Conservation (phyloP, 225 moss, liverwort and hornwort species). For the Straminergon stramineum region DNA sequence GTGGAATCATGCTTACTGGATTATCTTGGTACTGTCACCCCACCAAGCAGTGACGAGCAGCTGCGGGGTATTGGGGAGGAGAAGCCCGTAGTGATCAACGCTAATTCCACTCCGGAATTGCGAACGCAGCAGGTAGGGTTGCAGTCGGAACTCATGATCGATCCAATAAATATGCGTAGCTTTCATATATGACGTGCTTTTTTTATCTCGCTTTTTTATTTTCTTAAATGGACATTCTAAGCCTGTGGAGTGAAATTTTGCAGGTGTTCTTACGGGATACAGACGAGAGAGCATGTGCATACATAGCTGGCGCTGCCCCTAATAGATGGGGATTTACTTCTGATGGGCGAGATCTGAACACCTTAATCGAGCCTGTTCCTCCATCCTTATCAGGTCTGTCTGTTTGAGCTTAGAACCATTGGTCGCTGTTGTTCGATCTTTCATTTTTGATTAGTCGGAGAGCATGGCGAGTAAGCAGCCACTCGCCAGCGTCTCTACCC, state of each 20-base stretch:
- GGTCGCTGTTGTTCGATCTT: not conserved
- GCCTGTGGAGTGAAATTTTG: not conserved
- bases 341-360: slow-evolving; percentile 92
- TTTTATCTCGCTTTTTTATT: not conserved
- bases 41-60: slow-evolving; percentile 35
- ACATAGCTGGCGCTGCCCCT: slow-evolving; percentile 96
- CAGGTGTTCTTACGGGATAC: slow-evolving; percentile 96
- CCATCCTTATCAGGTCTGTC: slow-evolving; percentile 78
- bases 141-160: not conserved
- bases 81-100: slow-evolving; percentile 80
- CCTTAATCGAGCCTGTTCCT: slow-evolving; percentile 94
- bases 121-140: slow-evolving; percentile 73
- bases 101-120: slow-evolving; percentile 56
- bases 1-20: slow-evolving; percentile 89
- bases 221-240: not conserved
- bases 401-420: not conserved
- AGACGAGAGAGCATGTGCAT: slow-evolving; percentile 97
- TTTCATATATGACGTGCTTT: not conserved
- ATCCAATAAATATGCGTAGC: not conserved
- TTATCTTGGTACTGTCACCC: slow-evolving; percentile 83
- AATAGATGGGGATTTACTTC: slow-evolving; percentile 98
- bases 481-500: not conserved
- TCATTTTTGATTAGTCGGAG: not conserved
- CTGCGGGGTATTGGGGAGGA: slow-evolving; percentile 47
- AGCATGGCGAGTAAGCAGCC: not conserved